Evolutionary conservation across 2,329 filamentous ascomycete species (phyloP).

Genomic region (Arachnopeziza araneosa): DNA sequence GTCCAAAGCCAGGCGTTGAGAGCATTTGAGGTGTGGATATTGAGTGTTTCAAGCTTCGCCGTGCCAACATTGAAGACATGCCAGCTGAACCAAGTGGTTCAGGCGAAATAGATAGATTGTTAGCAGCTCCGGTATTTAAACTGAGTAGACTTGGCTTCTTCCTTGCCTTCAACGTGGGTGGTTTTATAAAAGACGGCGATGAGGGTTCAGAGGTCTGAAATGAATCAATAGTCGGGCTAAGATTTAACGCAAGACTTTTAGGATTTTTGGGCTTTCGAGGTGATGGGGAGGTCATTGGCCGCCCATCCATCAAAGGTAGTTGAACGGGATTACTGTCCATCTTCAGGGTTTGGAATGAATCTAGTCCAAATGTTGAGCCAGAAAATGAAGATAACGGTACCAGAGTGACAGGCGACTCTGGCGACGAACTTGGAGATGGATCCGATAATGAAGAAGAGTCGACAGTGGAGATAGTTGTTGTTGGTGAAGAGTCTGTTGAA

Average conservation of each 20-base stretch:
- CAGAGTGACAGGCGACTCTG: constrained; percentile 77
- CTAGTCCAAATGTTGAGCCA: constrained; percentile 46
- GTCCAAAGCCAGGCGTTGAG: constrained; percentile 53
- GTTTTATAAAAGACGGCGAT: constrained; percentile 75
- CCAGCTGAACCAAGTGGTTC: constrained; percentile 52
- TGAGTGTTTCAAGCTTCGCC: constrained; percentile 60
- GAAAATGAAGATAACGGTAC: constrained; percentile 66
- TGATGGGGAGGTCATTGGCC: constrained; percentile 63
- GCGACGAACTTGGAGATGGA: constrained; percentile 84
- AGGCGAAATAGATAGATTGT: constrained; percentile 37
- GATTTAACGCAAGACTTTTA: constrained; percentile 77
- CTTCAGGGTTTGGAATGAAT: constrained; percentile 32
- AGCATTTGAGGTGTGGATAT: constrained; percentile 61
- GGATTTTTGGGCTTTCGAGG: constrained; percentile 73
- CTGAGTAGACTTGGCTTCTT: constrained; percentile 73
- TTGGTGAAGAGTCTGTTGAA: constrained; percentile 91
- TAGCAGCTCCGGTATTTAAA: constrained; percentile 63
- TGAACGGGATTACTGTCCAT: constrained; percentile 36
- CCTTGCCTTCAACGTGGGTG: constrained; percentile 59
- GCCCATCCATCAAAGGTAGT: constrained; percentile 36
- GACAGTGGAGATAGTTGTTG: constrained; percentile 86
- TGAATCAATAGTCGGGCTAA: constrained; percentile 43
- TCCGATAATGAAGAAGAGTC: constrained; percentile 89
- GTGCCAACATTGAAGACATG: constrained; percentile 54
- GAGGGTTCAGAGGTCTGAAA: constrained; percentile 48